Percentiles rank a stretch among this genome's conserved stretches.
phyloP scores from a whole-genome alignment of 768 basidiomycete species.

The Suillus weaverae region DNA sequence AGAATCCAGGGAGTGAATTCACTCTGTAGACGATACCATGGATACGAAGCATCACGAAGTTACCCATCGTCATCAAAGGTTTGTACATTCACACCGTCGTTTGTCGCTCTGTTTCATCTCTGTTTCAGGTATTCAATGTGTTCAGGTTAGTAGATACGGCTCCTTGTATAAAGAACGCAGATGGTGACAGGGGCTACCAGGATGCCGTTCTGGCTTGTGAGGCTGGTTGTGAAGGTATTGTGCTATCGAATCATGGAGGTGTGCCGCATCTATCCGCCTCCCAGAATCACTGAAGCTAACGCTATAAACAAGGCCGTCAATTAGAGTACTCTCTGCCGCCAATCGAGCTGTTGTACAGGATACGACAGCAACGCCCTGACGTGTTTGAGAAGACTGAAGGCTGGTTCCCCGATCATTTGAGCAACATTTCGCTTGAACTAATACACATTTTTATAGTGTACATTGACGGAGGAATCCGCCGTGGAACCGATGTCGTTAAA shows the following conservation, averaged over 20 bases:
- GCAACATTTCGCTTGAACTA: conserved; percentile 6
- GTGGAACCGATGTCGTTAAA: conserved; percentile 90
- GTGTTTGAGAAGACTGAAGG: conserved; percentile 74
- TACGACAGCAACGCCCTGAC: conserved; percentile 73
- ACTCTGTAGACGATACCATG: conserved; percentile 67
- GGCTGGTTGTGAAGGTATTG: conserved; percentile 82
- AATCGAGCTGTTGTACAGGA: conserved; percentile 72
- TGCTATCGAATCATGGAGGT: conserved; percentile 93
- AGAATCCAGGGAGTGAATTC: not conserved
- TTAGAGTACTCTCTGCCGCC: conserved; percentile 80
- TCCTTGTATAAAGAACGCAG: not conserved
- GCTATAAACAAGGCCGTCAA: conserved; percentile 54
- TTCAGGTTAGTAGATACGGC: conserved; percentile 45
- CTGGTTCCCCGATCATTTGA: conserved; percentile 17
- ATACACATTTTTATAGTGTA: conserved; percentile 53
- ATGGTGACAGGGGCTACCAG: conserved; percentile 36
- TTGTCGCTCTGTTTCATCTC: conserved; percentile 13
- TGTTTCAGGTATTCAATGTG: conserved; percentile 65
- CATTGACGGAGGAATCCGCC: conserved; percentile 73
- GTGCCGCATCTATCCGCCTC: conserved; percentile 10
- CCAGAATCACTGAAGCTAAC: not conserved
- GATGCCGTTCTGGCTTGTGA: conserved; percentile 86
- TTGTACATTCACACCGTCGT: not conserved
- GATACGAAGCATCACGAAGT: conserved; percentile 64
- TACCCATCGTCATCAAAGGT: conserved; percentile 80